A percentile compares a stretch with the other conserved stretches of the same genome.
Evolutionary conservation across 306 rosid genomes (phyloP).

Genomic region (Cyamopsis tetragonoloba): DNA sequence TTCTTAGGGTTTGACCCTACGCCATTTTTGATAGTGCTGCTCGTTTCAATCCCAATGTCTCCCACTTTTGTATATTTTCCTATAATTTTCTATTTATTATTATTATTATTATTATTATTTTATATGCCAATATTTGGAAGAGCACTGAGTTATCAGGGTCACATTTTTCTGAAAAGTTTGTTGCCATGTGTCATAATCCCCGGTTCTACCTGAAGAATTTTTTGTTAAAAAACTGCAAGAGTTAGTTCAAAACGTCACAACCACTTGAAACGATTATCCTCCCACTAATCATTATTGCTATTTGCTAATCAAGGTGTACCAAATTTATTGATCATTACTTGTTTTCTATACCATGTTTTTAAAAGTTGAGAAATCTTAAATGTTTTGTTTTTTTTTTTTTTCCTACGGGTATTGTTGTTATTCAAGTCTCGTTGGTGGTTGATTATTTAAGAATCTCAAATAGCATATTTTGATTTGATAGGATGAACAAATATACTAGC

Average conservation of each 20-base stretch:
- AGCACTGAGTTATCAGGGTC: not conserved
- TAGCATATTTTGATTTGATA: no score
- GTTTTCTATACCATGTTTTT: no score
- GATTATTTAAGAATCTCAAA: no score
- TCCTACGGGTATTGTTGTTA: no score
- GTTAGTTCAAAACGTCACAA: not conserved
- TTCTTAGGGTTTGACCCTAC: not conserved
- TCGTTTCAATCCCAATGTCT: constrained; percentile 9
- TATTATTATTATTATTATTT: not conserved
- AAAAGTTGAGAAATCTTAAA: no score
- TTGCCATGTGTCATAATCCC: not conserved
- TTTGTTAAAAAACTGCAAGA: no score
- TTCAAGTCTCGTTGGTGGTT: no score
- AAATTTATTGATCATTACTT: not conserved
- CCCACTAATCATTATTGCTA: not conserved
- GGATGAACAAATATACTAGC: no score
- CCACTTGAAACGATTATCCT: not conserved
- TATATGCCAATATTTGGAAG: not conserved
- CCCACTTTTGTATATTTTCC: not conserved
- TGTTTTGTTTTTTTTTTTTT: no score
- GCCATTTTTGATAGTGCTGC: constrained; percentile 7
- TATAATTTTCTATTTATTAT: no score
- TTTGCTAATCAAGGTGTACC: not conserved
- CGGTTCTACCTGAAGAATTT: not conserved
- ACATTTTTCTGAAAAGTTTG: not conserved